Evolutionary conservation across 2,329 filamentous ascomycete species (phyloP).

Genomic region (Phialemoniopsis sp.): DNA sequence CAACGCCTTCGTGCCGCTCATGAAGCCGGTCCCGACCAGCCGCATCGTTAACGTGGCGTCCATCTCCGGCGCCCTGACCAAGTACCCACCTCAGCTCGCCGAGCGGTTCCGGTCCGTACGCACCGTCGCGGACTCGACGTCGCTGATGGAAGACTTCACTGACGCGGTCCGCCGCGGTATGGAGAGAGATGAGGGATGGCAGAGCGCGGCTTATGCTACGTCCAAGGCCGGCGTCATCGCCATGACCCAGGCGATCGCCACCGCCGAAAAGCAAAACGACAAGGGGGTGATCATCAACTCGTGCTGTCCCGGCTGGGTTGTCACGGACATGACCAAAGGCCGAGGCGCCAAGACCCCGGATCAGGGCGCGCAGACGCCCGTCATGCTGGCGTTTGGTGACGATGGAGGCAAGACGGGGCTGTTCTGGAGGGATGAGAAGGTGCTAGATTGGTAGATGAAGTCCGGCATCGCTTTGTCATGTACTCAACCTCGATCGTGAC

Average conservation of each 20-base stretch:
- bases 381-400: constrained; percentile 8
- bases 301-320: constrained; percentile 9
- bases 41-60: constrained; percentile 46
- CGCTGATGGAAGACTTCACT: constrained; percentile 44
- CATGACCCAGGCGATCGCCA: constrained; percentile 30
- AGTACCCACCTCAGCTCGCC: constrained; percentile 37
- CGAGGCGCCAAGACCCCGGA: constrained; percentile 7
- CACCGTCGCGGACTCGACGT: constrained; percentile 35
- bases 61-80: constrained; percentile 35
- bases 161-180: constrained; percentile 36
- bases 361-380: constrained; percentile 7
- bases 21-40: constrained; percentile 29
- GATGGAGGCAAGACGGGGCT: constrained; percentile 5
- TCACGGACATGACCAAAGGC: constrained; percentile 10
- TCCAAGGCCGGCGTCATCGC: constrained; percentile 38
- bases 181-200: constrained; percentile 42
- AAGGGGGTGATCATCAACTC: constrained; percentile 7
- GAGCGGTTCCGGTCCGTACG: constrained; percentile 33
- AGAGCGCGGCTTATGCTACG: constrained; percentile 43
- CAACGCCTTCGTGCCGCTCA: constrained; percentile 36
- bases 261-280: constrained; percentile 20
- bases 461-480: too few relatives aligned
- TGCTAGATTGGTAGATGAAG: constrained; percentile 4
- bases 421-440: constrained; percentile 7
- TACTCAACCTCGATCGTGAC: too few relatives aligned